Base-by-base conservation (phyloP, 1,139 yeast species). In the Arxiozyma bovina region DNA sequence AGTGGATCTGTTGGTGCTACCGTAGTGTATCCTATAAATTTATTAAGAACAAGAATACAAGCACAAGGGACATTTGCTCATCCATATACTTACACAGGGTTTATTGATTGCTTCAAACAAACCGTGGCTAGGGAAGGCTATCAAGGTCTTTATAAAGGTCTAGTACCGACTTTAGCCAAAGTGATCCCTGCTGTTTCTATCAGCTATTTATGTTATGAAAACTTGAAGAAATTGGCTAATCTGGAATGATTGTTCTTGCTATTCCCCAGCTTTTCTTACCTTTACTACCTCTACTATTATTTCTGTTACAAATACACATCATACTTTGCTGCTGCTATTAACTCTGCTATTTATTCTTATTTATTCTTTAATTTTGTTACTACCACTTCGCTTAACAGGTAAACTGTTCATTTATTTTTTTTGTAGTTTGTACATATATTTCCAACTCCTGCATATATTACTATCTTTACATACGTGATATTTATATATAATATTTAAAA, bases 41-140 rank as follows among this genome's bases (percentile, higher is more conserved):
- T 93, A 54, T 73, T 93, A 53, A 79, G 99, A 72, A 94, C 99
- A 0, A 81, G 99, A 71, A 74, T 93, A 58, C 99, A 93, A 73
- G 96, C 99, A 0, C 99, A 93, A 70, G 99, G 98, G 1, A 93
- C 99, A 0, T 87, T 78, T 66, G 97, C 97, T 0, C 99, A 93
- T 71, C 98, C 98, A 12, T 85, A 86, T 66, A 79, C 80, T 8
- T 93, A 93, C 66, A 78, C 76, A 42, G 98, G 99, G 0, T 86
- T 93, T 68, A 70, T 70, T 56, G 99, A 93, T 69, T 97, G 89
- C 4, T 77, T 87, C 59, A 69, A 69, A 23, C 83, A 88, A 65
- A 91, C 99, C 0, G 72, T 91, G 1, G 74, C 78, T 55, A 78
- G 96, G 58, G 99, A 93, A 71, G 98, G 99, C 1, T 80, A 81